Evolutionary conservation across 2,329 filamentous ascomycete species (phyloP).

Genomic region (Acarospora socialis): DNA sequence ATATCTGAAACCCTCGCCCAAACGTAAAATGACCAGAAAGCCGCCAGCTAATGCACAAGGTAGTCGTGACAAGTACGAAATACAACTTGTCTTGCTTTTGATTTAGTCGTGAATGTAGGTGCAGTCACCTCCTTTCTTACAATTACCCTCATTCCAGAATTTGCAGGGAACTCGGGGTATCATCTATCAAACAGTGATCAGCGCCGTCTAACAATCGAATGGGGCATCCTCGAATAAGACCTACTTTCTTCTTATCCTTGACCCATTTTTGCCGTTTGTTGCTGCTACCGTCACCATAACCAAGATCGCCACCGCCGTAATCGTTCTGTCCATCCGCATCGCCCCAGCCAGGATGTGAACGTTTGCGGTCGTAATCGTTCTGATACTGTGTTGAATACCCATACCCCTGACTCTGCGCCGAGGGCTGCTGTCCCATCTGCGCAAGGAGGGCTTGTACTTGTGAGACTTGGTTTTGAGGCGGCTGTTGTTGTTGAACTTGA

Average conservation of each 20-base stretch:
- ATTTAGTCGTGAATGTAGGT: conserved; percentile 35
- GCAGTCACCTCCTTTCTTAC: conserved; percentile 38
- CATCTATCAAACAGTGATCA: conserved; percentile 8
- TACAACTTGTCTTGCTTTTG: too few relatives aligned
- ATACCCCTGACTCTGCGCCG: conserved; percentile 11
- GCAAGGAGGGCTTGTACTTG: conserved; percentile 16
- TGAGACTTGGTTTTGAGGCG: conserved; percentile 15
- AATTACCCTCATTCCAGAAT: conserved; percentile 40
- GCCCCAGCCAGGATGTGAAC: too few relatives aligned
- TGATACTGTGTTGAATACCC: conserved; percentile 9
- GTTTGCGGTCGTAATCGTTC: conserved; percentile 27
- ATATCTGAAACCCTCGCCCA: too few relatives aligned
- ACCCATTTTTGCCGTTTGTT: conserved; percentile 24
- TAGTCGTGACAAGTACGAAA: too few relatives aligned
- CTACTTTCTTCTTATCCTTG: conserved; percentile 26
- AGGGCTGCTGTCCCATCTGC: conserved; percentile 9
- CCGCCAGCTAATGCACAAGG: too few relatives aligned
- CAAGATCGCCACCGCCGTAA: conserved; percentile 16
- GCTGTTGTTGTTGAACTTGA: conserved; percentile 17
- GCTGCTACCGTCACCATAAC: conserved; percentile 20
- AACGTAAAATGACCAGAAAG: too few relatives aligned
- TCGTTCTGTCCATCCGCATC: conserved; percentile 23
- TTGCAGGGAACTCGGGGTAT: conserved; percentile 32
- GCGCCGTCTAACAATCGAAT: conserved; percentile 9
- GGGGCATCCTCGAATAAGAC: conserved; percentile 6